These are phyloP conservation scores for Pseudozyma flocculosa DNA, from an alignment of 1,284 basidiomycete species.

Conservation along the genomic window DNA sequence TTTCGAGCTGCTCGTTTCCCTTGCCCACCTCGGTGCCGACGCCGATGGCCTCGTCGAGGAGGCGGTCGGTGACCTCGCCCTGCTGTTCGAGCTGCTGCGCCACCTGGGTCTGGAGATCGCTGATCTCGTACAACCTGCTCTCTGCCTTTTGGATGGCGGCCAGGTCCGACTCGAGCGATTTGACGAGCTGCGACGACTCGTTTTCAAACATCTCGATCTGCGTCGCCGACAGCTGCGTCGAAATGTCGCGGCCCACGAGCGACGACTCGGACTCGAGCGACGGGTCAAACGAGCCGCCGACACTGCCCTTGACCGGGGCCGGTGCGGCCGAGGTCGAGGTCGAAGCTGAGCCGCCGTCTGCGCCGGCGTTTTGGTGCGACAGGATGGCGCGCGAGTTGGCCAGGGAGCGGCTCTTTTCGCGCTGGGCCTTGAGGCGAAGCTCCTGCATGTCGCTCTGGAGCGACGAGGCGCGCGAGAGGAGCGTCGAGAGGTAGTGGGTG, in stretches of 20 bases:
- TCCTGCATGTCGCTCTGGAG: slow-evolving; percentile 83
- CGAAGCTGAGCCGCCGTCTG: too few species aligned
- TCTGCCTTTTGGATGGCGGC: slow-evolving; percentile 85
- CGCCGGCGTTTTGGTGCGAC: slow-evolving; percentile 5
- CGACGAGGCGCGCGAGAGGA: slow-evolving; percentile 75
- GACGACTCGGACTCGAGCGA: slow-evolving; percentile 20
- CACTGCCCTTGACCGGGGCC: slow-evolving; percentile 27
- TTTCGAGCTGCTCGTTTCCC: slow-evolving; percentile 79
- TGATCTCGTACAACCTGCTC: slow-evolving; percentile 81
- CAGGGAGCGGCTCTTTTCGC: slow-evolving; percentile 31
- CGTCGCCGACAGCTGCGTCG: slow-evolving; percentile 61
- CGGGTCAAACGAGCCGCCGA: slow-evolving; percentile 31
- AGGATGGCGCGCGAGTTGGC: slow-evolving; percentile 23
- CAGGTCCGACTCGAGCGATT: slow-evolving; percentile 76
- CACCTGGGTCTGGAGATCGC: slow-evolving; percentile 82
- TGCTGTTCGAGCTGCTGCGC: slow-evolving; percentile 80
- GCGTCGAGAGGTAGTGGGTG: slow-evolving; percentile 78
- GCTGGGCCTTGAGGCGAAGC: slow-evolving; percentile 34
- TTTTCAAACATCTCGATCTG: slow-evolving; percentile 88
- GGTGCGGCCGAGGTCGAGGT: slow-evolving; percentile 6
- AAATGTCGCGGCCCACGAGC: slow-evolving; percentile 32
- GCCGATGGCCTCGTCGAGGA: slow-evolving; percentile 83
- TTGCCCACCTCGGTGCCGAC: slow-evolving; percentile 79
- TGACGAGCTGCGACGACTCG: slow-evolving; percentile 80
- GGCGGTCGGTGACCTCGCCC: slow-evolving; percentile 81